Conservation (phyloP, 176 grass and related monocot genomes). For the Carex littledalei region DNA sequence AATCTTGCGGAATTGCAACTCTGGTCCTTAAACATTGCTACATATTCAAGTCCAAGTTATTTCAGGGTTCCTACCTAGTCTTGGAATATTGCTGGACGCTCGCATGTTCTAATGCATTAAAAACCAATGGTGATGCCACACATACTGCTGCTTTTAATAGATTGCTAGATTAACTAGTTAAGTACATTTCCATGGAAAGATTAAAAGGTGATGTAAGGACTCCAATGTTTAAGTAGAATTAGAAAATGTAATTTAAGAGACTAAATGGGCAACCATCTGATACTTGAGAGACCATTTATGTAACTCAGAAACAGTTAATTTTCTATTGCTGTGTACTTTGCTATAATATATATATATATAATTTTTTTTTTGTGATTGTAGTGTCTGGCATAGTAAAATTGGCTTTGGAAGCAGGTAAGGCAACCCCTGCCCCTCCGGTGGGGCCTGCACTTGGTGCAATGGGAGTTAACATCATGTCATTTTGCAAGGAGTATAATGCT, state of each 20-base stretch:
- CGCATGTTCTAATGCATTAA: not conserved
- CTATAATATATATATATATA: not conserved
- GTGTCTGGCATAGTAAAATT: conserved; percentile 75
- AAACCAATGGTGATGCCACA: not conserved
- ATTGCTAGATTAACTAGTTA: not conserved
- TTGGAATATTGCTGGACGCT: not conserved
- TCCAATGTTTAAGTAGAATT: not conserved
- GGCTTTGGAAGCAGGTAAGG: conserved; percentile 90
- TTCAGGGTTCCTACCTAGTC: not conserved
- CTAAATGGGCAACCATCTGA: not conserved
- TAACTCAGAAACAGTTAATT: not conserved
- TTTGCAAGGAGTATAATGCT: conserved; percentile 99
- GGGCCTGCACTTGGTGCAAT: conserved; percentile 88
- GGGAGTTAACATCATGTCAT: conserved; percentile 96
- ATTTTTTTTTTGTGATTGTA: conserved; percentile 18
- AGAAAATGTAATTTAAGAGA: not conserved
- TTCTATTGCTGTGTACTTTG: not conserved
- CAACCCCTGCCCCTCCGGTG: conserved; percentile 89
- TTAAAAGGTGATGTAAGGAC: not conserved
- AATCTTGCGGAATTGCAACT: not conserved
- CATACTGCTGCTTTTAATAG: not conserved
- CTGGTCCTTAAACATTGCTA: not conserved
- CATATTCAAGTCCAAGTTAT: not conserved
- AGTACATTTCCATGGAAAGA: not conserved
- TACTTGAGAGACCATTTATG: not conserved